A percentile compares a stretch with the other conserved stretches of the same genome.
Conservation (phyloP, 805 yeast species). For the Candida cerambycidarum region DNA sequence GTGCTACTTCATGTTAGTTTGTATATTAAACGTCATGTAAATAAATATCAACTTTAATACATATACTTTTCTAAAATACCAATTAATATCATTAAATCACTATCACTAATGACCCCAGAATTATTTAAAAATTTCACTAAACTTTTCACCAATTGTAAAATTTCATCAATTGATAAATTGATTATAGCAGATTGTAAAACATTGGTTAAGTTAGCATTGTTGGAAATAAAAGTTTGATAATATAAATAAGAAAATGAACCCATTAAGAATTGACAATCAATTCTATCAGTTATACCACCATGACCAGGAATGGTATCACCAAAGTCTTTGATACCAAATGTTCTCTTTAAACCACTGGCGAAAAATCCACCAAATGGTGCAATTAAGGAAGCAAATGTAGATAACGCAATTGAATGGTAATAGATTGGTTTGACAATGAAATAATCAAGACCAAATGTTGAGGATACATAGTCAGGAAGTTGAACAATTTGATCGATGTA, state of each 20-base stretch:
- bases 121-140: constrained; percentile 54
- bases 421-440: constrained; percentile 81
- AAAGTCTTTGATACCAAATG: constrained; percentile 94
- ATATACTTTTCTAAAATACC: constrained; percentile 28
- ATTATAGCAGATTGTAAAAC: constrained; percentile 74
- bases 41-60: constrained; percentile 1
- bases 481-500: constrained; percentile 77
- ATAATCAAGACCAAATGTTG: constrained; percentile 36
- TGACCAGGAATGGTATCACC: constrained; percentile 99
- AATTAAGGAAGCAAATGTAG: constrained; percentile 92
- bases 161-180: constrained; percentile 65
- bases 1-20: neutral
- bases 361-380: constrained; percentile 99
- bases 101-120: constrained; percentile 28
- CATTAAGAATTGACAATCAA: constrained; percentile 98
- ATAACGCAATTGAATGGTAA: constrained; percentile 80
- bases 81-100: constrained; percentile 26
- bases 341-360: constrained; percentile 95
- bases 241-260: constrained; percentile 92
- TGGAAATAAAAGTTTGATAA: constrained; percentile 86
- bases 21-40: constrained; percentile 1
- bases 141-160: constrained; percentile 58
- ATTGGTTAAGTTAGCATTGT: constrained; percentile 69
- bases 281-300: constrained; percentile 96
- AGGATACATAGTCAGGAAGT: constrained; percentile 67